Evolutionary conservation across 2,329 filamentous ascomycete genomes (phyloP), one percentile per base, ranked within the genome.

Genomic region (Penicillium sp.): DNA sequence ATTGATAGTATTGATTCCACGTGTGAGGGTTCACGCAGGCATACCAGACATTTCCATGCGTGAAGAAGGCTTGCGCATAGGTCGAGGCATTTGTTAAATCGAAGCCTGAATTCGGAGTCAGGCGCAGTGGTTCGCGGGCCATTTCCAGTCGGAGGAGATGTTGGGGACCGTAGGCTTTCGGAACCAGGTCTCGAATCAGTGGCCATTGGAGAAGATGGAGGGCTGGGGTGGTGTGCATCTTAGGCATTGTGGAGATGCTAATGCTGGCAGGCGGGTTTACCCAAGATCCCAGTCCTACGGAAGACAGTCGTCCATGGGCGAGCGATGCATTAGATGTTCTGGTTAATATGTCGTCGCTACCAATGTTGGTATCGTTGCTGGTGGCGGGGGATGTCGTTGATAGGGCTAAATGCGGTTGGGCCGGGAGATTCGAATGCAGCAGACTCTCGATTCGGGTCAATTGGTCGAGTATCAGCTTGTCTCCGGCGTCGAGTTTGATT

Each of bases 231-330:
- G 89, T 92, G 71, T 93, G 90, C 14, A 88, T 81, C 72, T 91
- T 92, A 21, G 90, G 90, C 89, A 93, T 93, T 24, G 88, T 91
- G 2, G 89, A 92, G 60, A 93, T 91, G 71, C 91, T 92, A 64
- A 58, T 79, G 66, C 49, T 58, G 9, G 44, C 34, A 6, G 65
- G 80, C 68, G 67, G 80, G 52, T 80, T 84, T 21, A 80, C 83
- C 88, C 88, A 92, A 3, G 88, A 90, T 5, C 87, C 88, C 59
- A 92, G 80, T 5, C 88, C 89, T 54, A 83, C 83, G 57, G 81
- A 83, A 4, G 83, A 83, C 58, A 86, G 83, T 60, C 49, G 61
- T 21, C 56, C 58, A 8, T 60, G 51, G 14, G 60, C 47, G 13
- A 54, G 48, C 11, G 54, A 31, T 21, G 53, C 49, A 27, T 42